These are phyloP conservation scores for Pleurotus tuber-regium DNA, from an alignment of 768 basidiomycete species.

Conservation along the genomic window DNA sequence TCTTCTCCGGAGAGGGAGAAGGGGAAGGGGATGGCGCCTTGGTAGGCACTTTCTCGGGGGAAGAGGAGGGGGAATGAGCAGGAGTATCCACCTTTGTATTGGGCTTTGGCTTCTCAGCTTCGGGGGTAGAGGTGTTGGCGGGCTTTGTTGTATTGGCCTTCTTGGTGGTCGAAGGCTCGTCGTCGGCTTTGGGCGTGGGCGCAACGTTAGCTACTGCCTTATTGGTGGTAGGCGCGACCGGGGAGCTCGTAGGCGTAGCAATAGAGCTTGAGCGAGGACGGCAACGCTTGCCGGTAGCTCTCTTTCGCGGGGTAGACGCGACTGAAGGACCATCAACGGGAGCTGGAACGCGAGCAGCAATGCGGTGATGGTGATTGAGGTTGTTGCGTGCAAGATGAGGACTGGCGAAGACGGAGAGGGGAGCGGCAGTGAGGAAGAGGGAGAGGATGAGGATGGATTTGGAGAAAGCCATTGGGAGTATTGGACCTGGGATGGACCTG, in stretches of 20 bases:
- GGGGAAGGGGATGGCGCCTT: constrained; percentile 14
- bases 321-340: constrained; percentile 25
- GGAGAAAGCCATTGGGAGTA: constrained; percentile 35
- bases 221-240: constrained; percentile 16
- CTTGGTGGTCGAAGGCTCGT: constrained; percentile 16
- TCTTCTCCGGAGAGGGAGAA: constrained; percentile 1
- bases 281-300: constrained; percentile 35
- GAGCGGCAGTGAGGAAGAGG: constrained; percentile 38
- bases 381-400: constrained; percentile 35
- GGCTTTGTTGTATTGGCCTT: constrained; percentile 11
- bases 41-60: constrained; percentile 13
- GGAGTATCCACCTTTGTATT: constrained; percentile 10
- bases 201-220: constrained; percentile 14
- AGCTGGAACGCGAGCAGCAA: constrained; percentile 42
- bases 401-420: constrained; percentile 35
- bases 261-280: constrained; percentile 29
- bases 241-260: constrained; percentile 16
- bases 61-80: constrained; percentile 6
- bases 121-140: constrained; percentile 19
- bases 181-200: constrained; percentile 16
- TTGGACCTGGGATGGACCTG: constrained; percentile 17
- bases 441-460: constrained; percentile 41
- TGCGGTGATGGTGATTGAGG: constrained; percentile 32
- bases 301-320: constrained; percentile 22
- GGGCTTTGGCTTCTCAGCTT: constrained; percentile 15